Evolutionary conservation across 192 early-diverging fungal genomes (phyloP).

Genomic region (Allomyces javanicus): DNA sequence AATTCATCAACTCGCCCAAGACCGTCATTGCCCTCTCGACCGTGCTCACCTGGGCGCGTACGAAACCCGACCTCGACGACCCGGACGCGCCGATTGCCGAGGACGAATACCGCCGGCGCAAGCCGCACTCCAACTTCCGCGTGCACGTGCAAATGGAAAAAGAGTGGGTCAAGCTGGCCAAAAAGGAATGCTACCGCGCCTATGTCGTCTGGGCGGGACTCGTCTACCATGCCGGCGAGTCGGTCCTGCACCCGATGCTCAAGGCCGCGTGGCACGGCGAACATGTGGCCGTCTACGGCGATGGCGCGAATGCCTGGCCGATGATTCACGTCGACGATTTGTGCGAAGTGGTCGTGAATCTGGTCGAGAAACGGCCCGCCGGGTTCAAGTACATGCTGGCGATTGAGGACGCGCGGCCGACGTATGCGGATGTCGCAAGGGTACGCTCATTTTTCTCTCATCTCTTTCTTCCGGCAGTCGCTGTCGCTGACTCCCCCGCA

Average conservation of each 20-base stretch:
- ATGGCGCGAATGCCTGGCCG: conserved; percentile 30
- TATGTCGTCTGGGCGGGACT: conserved; percentile 33
- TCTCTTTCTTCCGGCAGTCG: background rate
- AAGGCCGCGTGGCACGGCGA: conserved; percentile 40
- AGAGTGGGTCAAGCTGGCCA: conserved; percentile 29
- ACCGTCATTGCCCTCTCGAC: conserved; percentile 32
- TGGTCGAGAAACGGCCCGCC: conserved; percentile 25
- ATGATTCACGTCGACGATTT: conserved; percentile 38
- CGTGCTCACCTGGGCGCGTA: conserved; percentile 39
- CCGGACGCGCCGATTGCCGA: conserved; percentile 29
- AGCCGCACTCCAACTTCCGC: conserved; percentile 39
- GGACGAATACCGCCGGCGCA: conserved; percentile 36
- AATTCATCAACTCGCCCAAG: conserved; percentile 28
- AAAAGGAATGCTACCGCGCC: conserved; percentile 26
- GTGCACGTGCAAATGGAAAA: conserved; percentile 29
- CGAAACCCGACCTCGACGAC: conserved; percentile 38
- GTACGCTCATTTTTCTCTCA: conserved; percentile 2
- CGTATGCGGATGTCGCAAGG: conserved; percentile 29
- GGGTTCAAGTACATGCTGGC: conserved; percentile 31
- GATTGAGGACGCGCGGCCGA: conserved; percentile 33
- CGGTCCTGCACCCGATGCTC: conserved; percentile 35
- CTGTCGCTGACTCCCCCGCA: too few species aligned
- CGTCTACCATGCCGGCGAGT: conserved; percentile 31
- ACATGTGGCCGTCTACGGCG: conserved; percentile 27
- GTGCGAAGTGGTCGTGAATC: conserved; percentile 28